These are phyloP conservation scores for Blumeriella jaapii DNA, from an alignment of 2,329 filamentous ascomycete species.

Conservation along the genomic window DNA sequence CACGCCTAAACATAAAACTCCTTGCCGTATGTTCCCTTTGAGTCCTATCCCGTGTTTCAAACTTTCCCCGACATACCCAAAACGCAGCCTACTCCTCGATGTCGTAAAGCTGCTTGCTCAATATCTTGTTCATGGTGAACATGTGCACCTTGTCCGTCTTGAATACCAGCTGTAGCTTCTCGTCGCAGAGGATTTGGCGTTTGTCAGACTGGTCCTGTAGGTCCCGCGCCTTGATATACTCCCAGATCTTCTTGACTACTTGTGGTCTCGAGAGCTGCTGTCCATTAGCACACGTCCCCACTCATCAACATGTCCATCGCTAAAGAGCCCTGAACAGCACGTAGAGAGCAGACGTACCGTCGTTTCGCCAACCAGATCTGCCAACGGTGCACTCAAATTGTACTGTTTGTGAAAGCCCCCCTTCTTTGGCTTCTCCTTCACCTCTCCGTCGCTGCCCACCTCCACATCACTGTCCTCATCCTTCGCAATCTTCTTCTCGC, in stretches of 20 bases:
- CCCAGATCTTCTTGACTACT: constrained; percentile 93
- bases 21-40: too few species aligned
- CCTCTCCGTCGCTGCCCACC: constrained; percentile 44
- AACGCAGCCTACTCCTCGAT: constrained; percentile 51
- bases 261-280: constrained; percentile 77
- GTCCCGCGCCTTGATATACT: constrained; percentile 78
- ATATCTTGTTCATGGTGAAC: constrained; percentile 98
- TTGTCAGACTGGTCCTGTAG: constrained; percentile 88
- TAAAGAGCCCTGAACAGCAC: too few species aligned
- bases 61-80: background rate
- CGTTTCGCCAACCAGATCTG: constrained; percentile 57
- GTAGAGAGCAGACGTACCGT: constrained; percentile 37
- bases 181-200: constrained; percentile 86
- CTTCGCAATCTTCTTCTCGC: constrained; percentile 58
- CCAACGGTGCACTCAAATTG: constrained; percentile 57
- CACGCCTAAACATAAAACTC: background rate
- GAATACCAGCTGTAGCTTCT: constrained; percentile 83
- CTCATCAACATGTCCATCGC: background rate
- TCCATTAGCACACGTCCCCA: constrained; percentile 4
- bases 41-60: too few species aligned
- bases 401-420: constrained; percentile 88
- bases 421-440: constrained; percentile 57
- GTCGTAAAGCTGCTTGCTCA: constrained; percentile 80
- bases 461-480: constrained; percentile 73
- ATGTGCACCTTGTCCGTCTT: constrained; percentile 87